Evolutionary conservation across 2,329 filamentous ascomycete genomes (phyloP).

Genomic region (Dothidotthia symphoricarpi): DNA sequence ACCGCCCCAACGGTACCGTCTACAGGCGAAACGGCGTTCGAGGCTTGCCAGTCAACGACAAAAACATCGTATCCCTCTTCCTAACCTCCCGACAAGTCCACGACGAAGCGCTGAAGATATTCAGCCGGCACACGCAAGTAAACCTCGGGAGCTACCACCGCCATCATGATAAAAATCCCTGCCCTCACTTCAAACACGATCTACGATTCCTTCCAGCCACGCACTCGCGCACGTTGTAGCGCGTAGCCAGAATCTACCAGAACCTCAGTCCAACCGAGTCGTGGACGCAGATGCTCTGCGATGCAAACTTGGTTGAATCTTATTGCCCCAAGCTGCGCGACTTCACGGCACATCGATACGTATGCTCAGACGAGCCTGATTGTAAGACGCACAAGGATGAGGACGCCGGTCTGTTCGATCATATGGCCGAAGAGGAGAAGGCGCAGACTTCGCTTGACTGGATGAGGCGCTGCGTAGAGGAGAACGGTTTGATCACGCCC

Average conservation of each 20-base stretch:
- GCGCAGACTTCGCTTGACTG: neutral
- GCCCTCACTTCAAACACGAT: constrained; percentile 3
- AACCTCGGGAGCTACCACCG: constrained; percentile 1
- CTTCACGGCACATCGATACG: constrained; percentile 10
- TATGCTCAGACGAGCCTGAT: neutral
- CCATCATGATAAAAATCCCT: neutral
- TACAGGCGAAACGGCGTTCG: constrained; percentile 2
- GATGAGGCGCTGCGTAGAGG: neutral
- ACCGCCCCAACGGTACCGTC: constrained; percentile 7
- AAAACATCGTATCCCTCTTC: constrained; percentile 12
- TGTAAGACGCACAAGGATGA: neutral
- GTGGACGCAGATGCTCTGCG: constrained; percentile 10
- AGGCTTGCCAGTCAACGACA: neutral
- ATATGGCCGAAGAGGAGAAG: neutral
- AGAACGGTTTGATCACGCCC: no score
- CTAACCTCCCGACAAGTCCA: constrained; percentile 19
- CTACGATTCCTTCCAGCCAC: constrained; percentile 19
- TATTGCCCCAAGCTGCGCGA: constrained; percentile 14
- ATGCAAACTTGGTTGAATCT: constrained; percentile 9
- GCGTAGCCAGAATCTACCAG: constrained; percentile 1
- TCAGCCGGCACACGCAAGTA: constrained; percentile 15
- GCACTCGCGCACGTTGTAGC: constrained; percentile 7
- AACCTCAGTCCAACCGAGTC: neutral
- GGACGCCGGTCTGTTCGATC: neutral
- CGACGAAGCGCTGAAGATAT: constrained; percentile 16